Percentiles rank a stretch among this genome's conserved stretches.
Evolutionary conservation across 495 filamentous ascomycete species (phyloP).

Genomic region (Durotheca rogersii): DNA sequence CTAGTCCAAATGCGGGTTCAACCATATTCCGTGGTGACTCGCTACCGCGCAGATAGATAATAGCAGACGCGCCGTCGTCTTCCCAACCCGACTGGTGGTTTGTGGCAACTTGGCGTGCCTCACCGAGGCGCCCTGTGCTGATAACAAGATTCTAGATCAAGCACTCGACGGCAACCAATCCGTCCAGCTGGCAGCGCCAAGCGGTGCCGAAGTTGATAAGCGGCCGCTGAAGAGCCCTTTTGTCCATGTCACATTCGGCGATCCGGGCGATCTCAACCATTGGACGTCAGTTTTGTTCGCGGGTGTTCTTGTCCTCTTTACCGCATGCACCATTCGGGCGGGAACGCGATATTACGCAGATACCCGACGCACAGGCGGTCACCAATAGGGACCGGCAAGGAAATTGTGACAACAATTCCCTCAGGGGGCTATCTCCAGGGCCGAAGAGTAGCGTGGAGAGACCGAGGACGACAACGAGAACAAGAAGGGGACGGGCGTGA

Average conservation of each 20-base stretch:
- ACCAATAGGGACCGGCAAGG: neutral
- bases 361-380: conserved; percentile 2
- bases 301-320: no score
- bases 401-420: conserved; percentile 1
- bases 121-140: conserved; percentile 8
- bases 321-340: neutral
- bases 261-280: neutral
- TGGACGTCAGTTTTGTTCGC: neutral
- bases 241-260: conserved; percentile 5
- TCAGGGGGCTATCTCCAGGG: no score
- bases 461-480: no score
- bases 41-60: neutral
- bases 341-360: conserved; percentile 1
- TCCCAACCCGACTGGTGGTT: conserved; percentile 4
- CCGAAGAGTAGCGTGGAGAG: no score
- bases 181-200: conserved; percentile 18
- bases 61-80: neutral
- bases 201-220: conserved; percentile 17
- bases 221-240: neutral
- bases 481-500: neutral
- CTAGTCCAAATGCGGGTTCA: neutral
- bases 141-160: conserved; percentile 7
- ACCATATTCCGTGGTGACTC: neutral
- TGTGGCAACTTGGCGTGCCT: conserved; percentile 8
- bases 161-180: conserved; percentile 2